Evolutionary conservation across 2,329 filamentous ascomycete species (phyloP).

Genomic region (Sarocladium kiliense): DNA sequence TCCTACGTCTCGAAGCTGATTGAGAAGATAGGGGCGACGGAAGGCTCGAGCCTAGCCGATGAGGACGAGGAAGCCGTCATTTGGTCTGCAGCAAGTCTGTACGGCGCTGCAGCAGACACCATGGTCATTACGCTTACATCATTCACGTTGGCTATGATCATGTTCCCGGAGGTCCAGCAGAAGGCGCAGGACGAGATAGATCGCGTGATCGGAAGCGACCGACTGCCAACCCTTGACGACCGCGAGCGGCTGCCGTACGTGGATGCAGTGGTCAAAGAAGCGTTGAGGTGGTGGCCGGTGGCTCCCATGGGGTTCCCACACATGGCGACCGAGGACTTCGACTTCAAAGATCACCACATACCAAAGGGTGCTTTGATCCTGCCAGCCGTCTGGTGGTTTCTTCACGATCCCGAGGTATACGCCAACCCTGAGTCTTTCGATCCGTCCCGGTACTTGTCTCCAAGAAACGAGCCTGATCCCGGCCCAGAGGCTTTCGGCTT

Average conservation of each 20-base stretch:
- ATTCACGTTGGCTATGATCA: conserved; percentile 19
- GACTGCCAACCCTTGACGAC: conserved; percentile 20
- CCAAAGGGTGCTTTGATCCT: conserved; percentile 22
- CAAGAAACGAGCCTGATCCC: conserved; percentile 14
- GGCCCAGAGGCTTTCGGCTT: conserved; percentile 14
- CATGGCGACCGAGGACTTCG: conserved; percentile 24
- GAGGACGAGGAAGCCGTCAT: conserved; percentile 13
- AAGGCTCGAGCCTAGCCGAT: not conserved
- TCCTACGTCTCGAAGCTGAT: conserved; percentile 11
- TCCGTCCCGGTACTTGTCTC: conserved; percentile 8
- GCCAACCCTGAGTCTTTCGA: conserved; percentile 7
- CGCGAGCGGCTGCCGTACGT: conserved; percentile 22
- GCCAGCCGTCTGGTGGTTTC: conserved; percentile 19
- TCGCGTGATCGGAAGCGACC: conserved; percentile 21
- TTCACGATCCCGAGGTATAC: conserved; percentile 11
- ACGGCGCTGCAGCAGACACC: conserved; percentile 18
- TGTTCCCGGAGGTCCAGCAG: conserved; percentile 17
- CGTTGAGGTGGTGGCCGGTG: conserved; percentile 20
- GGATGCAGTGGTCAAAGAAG: conserved; percentile 22
- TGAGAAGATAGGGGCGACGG: not conserved
- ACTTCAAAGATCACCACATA: conserved; percentile 17
- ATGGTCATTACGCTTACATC: conserved; percentile 16
- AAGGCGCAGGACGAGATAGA: conserved; percentile 21
- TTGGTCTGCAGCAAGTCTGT: conserved; percentile 15
- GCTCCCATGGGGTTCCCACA: conserved; percentile 32